phyloP scores from a whole-genome alignment of 2,329 filamentous ascomycete genomes.

The Cladosporium oxysporum region DNA sequence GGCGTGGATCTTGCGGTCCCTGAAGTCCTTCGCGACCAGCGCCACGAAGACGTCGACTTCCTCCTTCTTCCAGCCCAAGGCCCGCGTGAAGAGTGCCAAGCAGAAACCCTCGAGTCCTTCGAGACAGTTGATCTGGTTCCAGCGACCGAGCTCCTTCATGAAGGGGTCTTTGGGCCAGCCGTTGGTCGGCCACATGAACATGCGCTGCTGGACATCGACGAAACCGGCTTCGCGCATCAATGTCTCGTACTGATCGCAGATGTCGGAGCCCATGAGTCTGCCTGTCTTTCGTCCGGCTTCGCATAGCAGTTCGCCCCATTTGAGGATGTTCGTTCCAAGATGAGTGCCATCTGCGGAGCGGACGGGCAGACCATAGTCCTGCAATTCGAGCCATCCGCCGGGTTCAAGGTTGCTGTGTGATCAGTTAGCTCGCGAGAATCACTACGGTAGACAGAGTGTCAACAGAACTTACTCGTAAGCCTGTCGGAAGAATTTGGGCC shows the following conservation, averaged over 20 bases:
- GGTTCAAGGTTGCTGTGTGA: slow-evolving; percentile 46
- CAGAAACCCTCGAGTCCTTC: slow-evolving; percentile 47
- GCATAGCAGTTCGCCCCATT: slow-evolving; percentile 40
- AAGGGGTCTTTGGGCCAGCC: slow-evolving; percentile 51
- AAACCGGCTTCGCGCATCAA: slow-evolving; percentile 47
- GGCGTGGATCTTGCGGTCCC: slow-evolving; percentile 39
- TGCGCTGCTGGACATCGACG: slow-evolving; percentile 43
- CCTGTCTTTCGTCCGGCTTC: slow-evolving; percentile 44
- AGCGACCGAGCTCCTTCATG: slow-evolving; percentile 53
- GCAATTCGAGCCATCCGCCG: slow-evolving; percentile 54
- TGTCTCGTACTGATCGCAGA: slow-evolving; percentile 39
- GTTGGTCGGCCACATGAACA: slow-evolving; percentile 46
- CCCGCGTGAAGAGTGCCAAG: slow-evolving; percentile 44
- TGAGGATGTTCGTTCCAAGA: slow-evolving; percentile 34
- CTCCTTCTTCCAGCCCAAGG: slow-evolving; percentile 45
- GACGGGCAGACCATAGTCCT: slow-evolving; percentile 48
- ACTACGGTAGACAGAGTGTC: background rate
- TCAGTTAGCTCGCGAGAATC: background rate
- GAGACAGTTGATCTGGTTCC: slow-evolving; percentile 45
- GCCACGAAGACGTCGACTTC: slow-evolving; percentile 48
- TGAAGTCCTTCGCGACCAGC: slow-evolving; percentile 37
- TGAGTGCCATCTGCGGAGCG: slow-evolving; percentile 42
- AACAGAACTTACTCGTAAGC: slow-evolving; percentile 46
- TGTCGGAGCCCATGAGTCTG: slow-evolving; percentile 44
- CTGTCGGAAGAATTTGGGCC: slow-evolving; percentile 50